phyloP scores from a whole-genome alignment of 139 green algal genomes.

The Auxenochlorella pyrenoidosa region DNA sequence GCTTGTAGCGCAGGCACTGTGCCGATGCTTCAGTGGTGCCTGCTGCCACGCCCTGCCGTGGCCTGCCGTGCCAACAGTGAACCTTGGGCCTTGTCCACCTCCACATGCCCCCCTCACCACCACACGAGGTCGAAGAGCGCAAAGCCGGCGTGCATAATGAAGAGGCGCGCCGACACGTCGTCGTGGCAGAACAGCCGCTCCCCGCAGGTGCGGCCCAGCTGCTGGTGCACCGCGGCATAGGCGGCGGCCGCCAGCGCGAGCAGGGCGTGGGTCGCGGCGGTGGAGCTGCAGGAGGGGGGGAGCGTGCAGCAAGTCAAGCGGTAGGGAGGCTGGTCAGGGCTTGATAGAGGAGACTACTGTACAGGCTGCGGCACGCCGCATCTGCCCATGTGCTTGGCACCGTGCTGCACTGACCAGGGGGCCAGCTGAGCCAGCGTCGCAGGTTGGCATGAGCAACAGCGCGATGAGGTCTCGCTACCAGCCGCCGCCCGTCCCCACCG shows the following conservation, averaged over 20 bases:
- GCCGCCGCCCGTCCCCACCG: too few relatives aligned
- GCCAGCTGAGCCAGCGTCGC: too few relatives aligned
- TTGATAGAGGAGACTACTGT: neutral
- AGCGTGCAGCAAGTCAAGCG: too few relatives aligned
- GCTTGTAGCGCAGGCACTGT: too few relatives aligned
- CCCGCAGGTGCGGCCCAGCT: constrained; percentile 7
- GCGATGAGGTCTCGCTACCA: too few relatives aligned
- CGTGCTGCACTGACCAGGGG: too few relatives aligned
- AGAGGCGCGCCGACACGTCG: neutral
- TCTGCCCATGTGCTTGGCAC: too few relatives aligned
- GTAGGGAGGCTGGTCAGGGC: neutral
- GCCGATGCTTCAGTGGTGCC: too few relatives aligned
- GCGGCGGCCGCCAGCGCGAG: neutral
- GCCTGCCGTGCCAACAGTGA: too few relatives aligned
- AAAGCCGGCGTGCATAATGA: constrained; percentile 31
- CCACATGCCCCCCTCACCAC: neutral
- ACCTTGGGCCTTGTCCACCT: too few relatives aligned
- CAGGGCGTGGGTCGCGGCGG: constrained; percentile 12
- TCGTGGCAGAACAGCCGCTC: constrained; percentile 20
- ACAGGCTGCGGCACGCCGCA: neutral
- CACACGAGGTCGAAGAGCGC: constrained; percentile 32
- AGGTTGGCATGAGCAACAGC: too few relatives aligned
- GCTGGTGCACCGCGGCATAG: constrained; percentile 7
- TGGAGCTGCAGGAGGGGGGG: neutral
- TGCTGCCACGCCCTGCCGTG: too few relatives aligned